Percentiles rank a stretch among this genome's conserved stretches.
Conservation (phyloP, 768 basidiomycete genomes). For the Phanerochaete sordida region DNA sequence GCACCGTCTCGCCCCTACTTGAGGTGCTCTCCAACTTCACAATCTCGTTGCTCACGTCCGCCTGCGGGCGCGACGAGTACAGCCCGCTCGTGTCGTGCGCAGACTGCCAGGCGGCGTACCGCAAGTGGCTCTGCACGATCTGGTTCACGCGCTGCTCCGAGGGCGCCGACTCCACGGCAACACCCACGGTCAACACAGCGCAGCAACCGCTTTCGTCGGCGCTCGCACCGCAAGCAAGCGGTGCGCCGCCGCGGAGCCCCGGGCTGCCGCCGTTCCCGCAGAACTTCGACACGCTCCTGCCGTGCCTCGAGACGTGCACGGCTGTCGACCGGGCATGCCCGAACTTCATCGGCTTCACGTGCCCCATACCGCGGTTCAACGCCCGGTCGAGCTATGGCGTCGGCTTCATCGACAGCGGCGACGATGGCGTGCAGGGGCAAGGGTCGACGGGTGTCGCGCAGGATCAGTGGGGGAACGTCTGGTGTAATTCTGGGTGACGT, state of each 20-base stretch:
- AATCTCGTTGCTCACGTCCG: conserved; percentile 61
- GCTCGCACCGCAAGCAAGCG: conserved; percentile 37
- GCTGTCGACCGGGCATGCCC: conserved; percentile 77
- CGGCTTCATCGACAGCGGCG: conserved; percentile 61
- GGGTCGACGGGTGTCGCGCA: conserved; percentile 54
- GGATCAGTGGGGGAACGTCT: conserved; percentile 73
- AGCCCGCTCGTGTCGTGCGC: conserved; percentile 75
- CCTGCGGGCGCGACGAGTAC: conserved; percentile 79
- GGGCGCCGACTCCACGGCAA: conserved; percentile 10
- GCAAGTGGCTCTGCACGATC: conserved; percentile 72
- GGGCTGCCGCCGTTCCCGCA: conserved; percentile 41
- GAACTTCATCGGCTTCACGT: conserved; percentile 62
- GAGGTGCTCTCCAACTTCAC: conserved; percentile 73
- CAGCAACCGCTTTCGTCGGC: conserved; percentile 41
- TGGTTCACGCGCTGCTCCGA: conserved; percentile 78
- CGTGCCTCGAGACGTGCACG: conserved; percentile 78
- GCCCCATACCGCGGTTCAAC: conserved; percentile 59
- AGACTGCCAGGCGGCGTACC: conserved; percentile 71
- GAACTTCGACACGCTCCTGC: conserved; percentile 61
- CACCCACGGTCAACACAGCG: conserved; percentile 7
- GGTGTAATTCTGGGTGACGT: conserved; percentile 52
- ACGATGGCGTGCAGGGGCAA: conserved; percentile 39
- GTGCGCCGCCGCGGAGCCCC: conserved; percentile 42
- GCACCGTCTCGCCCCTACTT: conserved; percentile 48
- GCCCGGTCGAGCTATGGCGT: conserved; percentile 71